A percentile compares a stretch with the other conserved stretches of the same genome.
phyloP scores from a whole-genome alignment of 2,329 filamentous ascomycete genomes.

The Pseudogymnoascus verrucosus region DNA sequence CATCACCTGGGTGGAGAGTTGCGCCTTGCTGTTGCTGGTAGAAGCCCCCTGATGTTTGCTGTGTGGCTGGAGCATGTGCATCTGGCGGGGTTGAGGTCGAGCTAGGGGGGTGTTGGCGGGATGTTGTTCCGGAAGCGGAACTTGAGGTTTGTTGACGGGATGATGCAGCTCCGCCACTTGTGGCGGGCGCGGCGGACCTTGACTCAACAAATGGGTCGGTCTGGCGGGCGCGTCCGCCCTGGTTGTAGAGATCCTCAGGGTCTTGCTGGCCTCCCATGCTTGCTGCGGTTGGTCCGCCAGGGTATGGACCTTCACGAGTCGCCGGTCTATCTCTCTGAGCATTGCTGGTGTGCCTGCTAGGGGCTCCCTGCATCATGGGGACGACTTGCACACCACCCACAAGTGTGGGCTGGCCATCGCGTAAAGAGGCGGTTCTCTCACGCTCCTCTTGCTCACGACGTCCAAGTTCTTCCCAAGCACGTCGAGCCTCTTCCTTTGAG shows the following conservation, averaged over 20 bases:
- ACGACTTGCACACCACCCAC: conserved; percentile 93
- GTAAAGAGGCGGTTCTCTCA: conserved; percentile 75
- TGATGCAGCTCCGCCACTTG: conserved; percentile 21
- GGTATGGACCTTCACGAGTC: conserved; percentile 37
- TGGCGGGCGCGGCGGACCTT: conserved; percentile 12
- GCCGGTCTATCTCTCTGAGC: conserved; percentile 33
- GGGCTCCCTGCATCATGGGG: conserved; percentile 71
- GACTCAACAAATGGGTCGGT: conserved; percentile 55
- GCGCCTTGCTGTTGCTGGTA: conserved; percentile 37
- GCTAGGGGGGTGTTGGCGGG: conserved; percentile 9
- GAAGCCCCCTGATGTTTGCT: conserved; percentile 33
- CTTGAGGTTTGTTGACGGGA: conserved; percentile 25
- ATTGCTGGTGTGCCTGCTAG: conserved; percentile 44
- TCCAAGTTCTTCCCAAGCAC: conserved; percentile 95
- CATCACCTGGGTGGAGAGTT: conserved; percentile 25
- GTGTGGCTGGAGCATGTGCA: conserved; percentile 35
- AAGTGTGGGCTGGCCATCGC: conserved; percentile 78
- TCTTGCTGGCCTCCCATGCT: conserved; percentile 13
- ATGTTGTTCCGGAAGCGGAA: conserved; percentile 13
- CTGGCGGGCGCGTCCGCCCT: conserved; percentile 22
- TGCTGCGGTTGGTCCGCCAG: conserved; percentile 23
- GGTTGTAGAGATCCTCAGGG: conserved; percentile 21
- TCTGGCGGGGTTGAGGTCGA: conserved; percentile 29
- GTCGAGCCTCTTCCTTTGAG: conserved; percentile 88
- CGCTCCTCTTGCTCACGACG: conserved; percentile 88